Evolutionary conservation across 2,329 filamentous ascomycete genomes (phyloP).

Genomic region (Penicillium sp.): DNA sequence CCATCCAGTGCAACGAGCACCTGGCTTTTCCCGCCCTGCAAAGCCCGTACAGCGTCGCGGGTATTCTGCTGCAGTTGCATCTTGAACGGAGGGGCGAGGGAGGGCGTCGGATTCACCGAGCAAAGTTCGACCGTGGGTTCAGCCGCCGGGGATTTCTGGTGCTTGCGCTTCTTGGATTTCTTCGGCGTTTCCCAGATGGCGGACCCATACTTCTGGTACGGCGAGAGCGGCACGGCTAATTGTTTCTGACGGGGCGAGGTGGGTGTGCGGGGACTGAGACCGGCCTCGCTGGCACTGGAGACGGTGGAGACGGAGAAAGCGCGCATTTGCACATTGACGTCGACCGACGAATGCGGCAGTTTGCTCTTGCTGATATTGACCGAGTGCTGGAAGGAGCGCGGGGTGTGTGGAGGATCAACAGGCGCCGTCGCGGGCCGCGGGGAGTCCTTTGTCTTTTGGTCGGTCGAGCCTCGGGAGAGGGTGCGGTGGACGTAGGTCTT

Average conservation of each 20-base stretch:
- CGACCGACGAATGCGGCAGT: conserved; percentile 9
- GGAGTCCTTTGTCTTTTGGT: conserved; percentile 15
- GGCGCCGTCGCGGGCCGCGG: conserved; percentile 18
- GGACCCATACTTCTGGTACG: conserved; percentile 39
- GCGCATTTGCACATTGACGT: conserved; percentile 9
- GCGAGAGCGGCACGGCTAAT: conserved; percentile 34
- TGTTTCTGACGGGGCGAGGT: conserved; percentile 24
- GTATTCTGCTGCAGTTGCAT: conserved; percentile 26
- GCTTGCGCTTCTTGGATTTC: conserved; percentile 24
- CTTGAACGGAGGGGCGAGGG: conserved; percentile 21
- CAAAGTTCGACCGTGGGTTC: conserved; percentile 2
- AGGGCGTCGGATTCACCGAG: conserved; percentile 11
- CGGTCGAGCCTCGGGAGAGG: conserved; percentile 26
- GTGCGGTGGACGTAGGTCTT: conserved; percentile 36
- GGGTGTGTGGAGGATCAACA: conserved; percentile 4
- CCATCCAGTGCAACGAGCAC: conserved; percentile 31
- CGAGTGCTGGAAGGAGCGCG: not conserved
- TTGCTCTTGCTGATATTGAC: not conserved
- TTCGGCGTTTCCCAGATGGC: conserved; percentile 35
- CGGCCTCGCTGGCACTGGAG: conserved; percentile 7
- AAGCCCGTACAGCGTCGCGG: conserved; percentile 24
- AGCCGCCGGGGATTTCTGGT: conserved; percentile 6
- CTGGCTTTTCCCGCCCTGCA: conserved; percentile 29
- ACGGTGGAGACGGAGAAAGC: conserved; percentile 14
- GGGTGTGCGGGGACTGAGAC: conserved; percentile 4